A percentile compares a stretch with the other conserved stretches of the same genome.
Conservation (phyloP, 2,329 filamentous ascomycete genomes). For the Neopestalotiopsis rosae region DNA sequence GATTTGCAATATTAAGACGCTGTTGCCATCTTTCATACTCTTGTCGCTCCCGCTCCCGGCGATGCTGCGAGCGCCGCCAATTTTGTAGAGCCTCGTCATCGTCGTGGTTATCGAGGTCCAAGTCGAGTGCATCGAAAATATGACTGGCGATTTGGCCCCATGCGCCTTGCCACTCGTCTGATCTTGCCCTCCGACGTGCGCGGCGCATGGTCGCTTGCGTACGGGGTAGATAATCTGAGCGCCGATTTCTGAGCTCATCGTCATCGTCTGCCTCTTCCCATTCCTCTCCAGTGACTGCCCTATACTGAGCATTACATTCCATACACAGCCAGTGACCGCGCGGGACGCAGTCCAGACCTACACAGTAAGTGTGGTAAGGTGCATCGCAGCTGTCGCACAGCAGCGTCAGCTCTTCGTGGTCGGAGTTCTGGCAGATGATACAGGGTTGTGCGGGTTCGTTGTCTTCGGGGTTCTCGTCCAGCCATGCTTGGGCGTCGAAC, state of each 20-base stretch:
- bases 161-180: conserved; percentile 85
- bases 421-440: conserved; percentile 80
- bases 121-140: conserved; percentile 70
- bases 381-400: conserved; percentile 92
- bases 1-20: conserved; percentile 80
- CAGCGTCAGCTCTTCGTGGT: conserved; percentile 83
- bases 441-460: conserved; percentile 77
- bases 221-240: conserved; percentile 52
- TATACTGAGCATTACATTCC: conserved; percentile 61
- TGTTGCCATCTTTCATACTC: conserved; percentile 80
- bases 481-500: conserved; percentile 77
- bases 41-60: conserved; percentile 57
- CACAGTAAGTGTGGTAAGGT: conserved; percentile 89
- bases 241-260: conserved; percentile 28
- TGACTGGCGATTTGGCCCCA: conserved; percentile 71
- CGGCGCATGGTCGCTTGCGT: conserved; percentile 64
- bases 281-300: conserved; percentile 52
- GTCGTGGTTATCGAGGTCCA: conserved; percentile 87
- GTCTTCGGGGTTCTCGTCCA: conserved; percentile 75
- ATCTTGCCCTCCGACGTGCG: conserved; percentile 68
- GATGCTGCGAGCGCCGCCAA: conserved; percentile 58
- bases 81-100: conserved; percentile 67
- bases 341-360: conserved; percentile 80
- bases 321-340: conserved; percentile 89
- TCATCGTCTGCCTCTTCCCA: conserved; percentile 36